phyloP scores from a whole-genome alignment of 768 basidiomycete genomes.

The Pisolithus orientalis region DNA sequence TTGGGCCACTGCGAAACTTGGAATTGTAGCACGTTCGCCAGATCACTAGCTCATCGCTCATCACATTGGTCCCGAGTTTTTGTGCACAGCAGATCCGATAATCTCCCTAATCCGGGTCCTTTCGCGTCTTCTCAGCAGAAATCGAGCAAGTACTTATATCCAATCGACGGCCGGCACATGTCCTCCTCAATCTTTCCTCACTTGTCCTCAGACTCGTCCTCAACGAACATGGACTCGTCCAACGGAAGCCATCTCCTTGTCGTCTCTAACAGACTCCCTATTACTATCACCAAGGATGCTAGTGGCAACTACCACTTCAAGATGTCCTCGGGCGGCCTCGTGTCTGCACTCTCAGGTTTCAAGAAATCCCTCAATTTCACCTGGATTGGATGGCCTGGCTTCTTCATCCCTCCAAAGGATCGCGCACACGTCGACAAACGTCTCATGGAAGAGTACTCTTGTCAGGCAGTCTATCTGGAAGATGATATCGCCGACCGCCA shows the following conservation, averaged over 20 bases:
- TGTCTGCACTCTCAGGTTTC: conserved; percentile 94
- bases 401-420: conserved; percentile 91
- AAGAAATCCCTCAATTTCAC: conserved; percentile 98
- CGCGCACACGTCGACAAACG: conserved; percentile 86
- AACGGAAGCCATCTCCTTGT: conserved; percentile 78
- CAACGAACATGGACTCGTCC: conserved; percentile 39
- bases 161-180: conserved; percentile 11
- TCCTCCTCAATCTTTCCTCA: conserved; percentile 21
- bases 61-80: conserved; percentile 2
- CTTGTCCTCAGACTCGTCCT: conserved; percentile 20
- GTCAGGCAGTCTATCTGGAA: conserved; percentile 96
- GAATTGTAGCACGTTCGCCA: not conserved
- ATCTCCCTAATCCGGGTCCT: conserved; percentile 25
- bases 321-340: conserved; percentile 98
- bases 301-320: conserved; percentile 95
- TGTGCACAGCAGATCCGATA: conserved; percentile 25
- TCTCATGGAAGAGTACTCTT: conserved; percentile 91
- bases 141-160: conserved; percentile 21
- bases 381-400: conserved; percentile 96
- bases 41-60: not conserved
- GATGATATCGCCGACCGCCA: conserved; percentile 98
- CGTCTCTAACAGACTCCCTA: conserved; percentile 90
- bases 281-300: conserved; percentile 93
- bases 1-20: too few relatives aligned
- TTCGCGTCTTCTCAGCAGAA: conserved; percentile 14